Percentiles rank a stretch among this genome's conserved stretches.
phyloP scores from a whole-genome alignment of 306 rosid genomes.

The Echinosophora koreensis region DNA sequence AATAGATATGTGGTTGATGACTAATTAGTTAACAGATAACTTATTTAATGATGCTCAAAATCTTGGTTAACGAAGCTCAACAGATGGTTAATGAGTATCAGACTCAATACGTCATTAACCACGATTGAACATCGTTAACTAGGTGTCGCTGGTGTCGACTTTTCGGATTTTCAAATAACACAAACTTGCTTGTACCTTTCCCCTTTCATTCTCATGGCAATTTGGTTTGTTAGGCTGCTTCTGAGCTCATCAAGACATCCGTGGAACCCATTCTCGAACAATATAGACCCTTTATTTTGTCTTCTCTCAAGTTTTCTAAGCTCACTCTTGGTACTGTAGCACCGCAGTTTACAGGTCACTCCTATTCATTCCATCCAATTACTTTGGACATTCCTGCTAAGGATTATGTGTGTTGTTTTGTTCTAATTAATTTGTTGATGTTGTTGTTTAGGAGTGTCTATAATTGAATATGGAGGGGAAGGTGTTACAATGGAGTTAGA shows the following conservation, averaged over 20 bases:
- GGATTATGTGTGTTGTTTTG: constrained; percentile 3
- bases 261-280: constrained; percentile 88
- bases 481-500: constrained; percentile 92
- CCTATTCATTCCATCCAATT: constrained; percentile 34
- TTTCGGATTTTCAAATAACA: too few species aligned
- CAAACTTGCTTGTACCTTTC: too few species aligned
- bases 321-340: constrained; percentile 96
- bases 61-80: too few species aligned
- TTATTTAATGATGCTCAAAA: too few species aligned
- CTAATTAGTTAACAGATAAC: too few species aligned
- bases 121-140: too few species aligned
- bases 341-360: constrained; percentile 92
- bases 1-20: too few species aligned
- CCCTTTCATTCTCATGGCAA: too few species aligned
- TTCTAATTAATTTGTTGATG: constrained; percentile 49
- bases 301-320: constrained; percentile 89
- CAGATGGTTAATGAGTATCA: too few species aligned
- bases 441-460: constrained; percentile 71
- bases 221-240: constrained; percentile 72
- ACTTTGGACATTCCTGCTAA: neutral
- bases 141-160: too few species aligned
- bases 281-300: constrained; percentile 72
- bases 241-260: constrained; percentile 86
- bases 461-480: constrained; percentile 78
- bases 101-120: too few species aligned